These are phyloP conservation scores for Leccinum barrowsii DNA, from an alignment of 768 basidiomycete genomes.

Conservation along the genomic window DNA sequence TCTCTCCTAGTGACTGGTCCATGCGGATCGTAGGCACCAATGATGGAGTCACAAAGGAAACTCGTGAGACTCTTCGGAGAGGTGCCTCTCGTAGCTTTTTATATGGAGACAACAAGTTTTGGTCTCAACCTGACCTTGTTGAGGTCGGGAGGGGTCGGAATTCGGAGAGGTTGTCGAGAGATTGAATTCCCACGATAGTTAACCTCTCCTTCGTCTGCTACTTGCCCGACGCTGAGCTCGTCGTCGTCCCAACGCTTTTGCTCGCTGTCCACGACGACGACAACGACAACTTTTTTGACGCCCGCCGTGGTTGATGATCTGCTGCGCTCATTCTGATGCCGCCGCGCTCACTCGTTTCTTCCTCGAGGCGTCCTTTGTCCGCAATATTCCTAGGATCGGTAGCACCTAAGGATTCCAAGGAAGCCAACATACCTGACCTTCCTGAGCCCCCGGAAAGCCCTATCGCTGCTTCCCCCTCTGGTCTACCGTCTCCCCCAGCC, in stretches of 20 bases:
- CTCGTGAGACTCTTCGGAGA: not conserved
- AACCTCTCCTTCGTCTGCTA: slow-evolving; percentile 11
- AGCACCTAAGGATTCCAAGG: slow-evolving; percentile 38
- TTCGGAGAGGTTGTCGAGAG: slow-evolving; percentile 7
- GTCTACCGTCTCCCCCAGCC: slow-evolving; percentile 79
- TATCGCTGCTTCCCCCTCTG: slow-evolving; percentile 51
- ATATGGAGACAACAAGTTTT: too few species aligned
- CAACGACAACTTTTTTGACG: slow-evolving; percentile 8
- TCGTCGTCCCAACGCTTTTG: slow-evolving; percentile 17
- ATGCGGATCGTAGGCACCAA: not conserved
- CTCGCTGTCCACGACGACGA: slow-evolving; percentile 29
- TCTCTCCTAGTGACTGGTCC: not conserved
- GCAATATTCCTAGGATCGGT: slow-evolving; percentile 55
- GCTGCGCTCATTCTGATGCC: slow-evolving; percentile 40
- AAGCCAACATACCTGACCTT: slow-evolving; percentile 54
- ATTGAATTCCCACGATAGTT: slow-evolving; percentile 27
- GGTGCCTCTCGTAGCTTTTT: too few species aligned
- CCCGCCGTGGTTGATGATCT: slow-evolving; percentile 28
- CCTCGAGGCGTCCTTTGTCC: slow-evolving; percentile 53
- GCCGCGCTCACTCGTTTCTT: slow-evolving; percentile 41
- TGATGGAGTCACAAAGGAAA: not conserved
- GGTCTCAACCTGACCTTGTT: not conserved
- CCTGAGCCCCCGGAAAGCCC: slow-evolving; percentile 68
- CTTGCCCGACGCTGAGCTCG: slow-evolving; percentile 16
- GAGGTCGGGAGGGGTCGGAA: slow-evolving; percentile 18